These are phyloP conservation scores for Dryas alaskensis DNA, from an alignment of 306 rosid species.

Conservation along the genomic window DNA sequence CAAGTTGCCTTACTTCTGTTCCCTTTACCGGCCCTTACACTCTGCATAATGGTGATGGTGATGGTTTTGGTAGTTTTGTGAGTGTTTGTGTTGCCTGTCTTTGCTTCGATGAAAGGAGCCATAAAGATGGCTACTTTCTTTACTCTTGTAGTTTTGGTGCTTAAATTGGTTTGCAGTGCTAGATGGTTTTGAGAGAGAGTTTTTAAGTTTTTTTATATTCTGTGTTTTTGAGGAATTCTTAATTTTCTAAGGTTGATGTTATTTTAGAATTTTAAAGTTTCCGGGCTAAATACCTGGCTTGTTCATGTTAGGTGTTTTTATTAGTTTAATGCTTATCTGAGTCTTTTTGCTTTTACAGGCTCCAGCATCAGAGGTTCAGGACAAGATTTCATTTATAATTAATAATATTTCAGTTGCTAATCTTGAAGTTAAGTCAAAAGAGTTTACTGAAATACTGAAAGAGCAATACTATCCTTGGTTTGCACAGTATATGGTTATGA, in stretches of 20 bases:
- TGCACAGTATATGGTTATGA: constrained; percentile 99
- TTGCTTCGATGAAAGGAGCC: background rate
- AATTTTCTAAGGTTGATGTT: background rate
- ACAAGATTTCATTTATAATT: constrained; percentile 89
- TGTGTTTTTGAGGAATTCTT: background rate
- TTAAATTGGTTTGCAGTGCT: background rate
- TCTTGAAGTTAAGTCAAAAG: constrained; percentile 75
- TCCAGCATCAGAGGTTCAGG: constrained; percentile 93
- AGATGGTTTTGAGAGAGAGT: too few species aligned
- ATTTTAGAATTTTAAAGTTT: background rate
- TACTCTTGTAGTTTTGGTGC: background rate
- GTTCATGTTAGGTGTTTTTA: background rate
- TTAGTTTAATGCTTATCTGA: constrained; percentile 14
- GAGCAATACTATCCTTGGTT: constrained; percentile 94
- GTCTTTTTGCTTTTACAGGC: constrained; percentile 54
- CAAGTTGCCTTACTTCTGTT: background rate
- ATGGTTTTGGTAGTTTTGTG: background rate
- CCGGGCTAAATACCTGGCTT: background rate
- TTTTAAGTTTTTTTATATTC: background rate
- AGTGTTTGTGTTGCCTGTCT: background rate
- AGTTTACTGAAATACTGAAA: constrained; percentile 66
- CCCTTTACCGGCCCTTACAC: background rate
- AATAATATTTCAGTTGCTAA: constrained; percentile 78
- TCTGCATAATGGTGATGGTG: background rate
- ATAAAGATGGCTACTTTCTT: background rate